A percentile compares a stretch with the other conserved stretches of the same genome.
These are phyloP conservation scores for Taxillus chinensis DNA, from an alignment of 164 flowering plant genomes.

Conservation along the genomic window DNA sequence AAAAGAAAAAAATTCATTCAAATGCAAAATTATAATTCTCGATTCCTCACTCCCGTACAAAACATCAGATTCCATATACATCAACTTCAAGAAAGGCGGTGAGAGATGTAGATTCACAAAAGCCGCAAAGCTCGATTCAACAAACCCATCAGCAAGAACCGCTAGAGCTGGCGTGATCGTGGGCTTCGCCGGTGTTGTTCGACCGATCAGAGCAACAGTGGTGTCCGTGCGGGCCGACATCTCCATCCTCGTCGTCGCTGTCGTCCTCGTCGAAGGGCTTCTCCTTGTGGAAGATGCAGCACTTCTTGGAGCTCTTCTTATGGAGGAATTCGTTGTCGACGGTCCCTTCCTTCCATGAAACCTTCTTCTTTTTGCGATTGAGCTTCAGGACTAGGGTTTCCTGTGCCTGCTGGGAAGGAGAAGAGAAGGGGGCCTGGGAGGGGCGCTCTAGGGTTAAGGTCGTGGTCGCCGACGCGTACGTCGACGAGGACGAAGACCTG, in stretches of 20 bases:
- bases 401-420: constrained; percentile 17
- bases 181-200: neutral
- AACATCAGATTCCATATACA: too few relatives aligned
- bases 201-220: too few relatives aligned
- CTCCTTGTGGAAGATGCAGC: constrained; percentile 90
- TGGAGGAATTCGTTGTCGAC: constrained; percentile 88
- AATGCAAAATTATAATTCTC: too few relatives aligned
- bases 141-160: too few relatives aligned
- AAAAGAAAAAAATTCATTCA: too few relatives aligned
- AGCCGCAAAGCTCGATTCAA: too few relatives aligned
- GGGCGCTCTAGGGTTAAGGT: constrained; percentile 36
- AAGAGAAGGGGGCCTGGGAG: constrained; percentile 9
- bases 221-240: constrained; percentile 6
- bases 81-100: too few relatives aligned
- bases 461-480: constrained; percentile 13
- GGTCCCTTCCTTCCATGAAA: constrained; percentile 91
- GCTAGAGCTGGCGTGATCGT: constrained; percentile 2
- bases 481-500: constrained; percentile 12
- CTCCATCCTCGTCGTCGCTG: constrained; percentile 55
- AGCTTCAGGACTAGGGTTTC: constrained; percentile 52
- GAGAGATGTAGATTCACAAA: too few relatives aligned
- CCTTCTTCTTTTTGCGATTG: constrained; percentile 69
- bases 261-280: constrained; percentile 87
- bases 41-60: too few relatives aligned
- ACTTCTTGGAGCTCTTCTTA: constrained; percentile 86